A percentile compares a stretch with the other conserved stretches of the same genome.
Conservation (phyloP, 805 yeast genomes). For the Teunomyces atbi region DNA sequence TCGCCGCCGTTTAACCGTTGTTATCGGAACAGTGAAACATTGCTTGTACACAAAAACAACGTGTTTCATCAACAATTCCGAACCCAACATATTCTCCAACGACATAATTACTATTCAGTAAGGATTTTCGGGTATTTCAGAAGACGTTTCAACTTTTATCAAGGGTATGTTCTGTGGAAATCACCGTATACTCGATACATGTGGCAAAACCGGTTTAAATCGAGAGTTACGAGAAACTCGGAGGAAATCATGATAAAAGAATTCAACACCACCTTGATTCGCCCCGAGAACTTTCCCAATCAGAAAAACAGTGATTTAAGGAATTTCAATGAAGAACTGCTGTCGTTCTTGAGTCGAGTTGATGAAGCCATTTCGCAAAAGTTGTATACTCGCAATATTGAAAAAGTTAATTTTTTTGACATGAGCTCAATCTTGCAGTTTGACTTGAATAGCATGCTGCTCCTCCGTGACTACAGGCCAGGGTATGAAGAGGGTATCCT, state of each 20-base stretch:
- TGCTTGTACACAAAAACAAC: slow-evolving; percentile 8
- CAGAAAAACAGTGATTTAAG: not conserved
- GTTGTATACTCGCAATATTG: slow-evolving; percentile 26
- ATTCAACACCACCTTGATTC: slow-evolving; percentile 9
- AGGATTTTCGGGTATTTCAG: slow-evolving; percentile 23
- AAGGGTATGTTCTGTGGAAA: slow-evolving; percentile 17
- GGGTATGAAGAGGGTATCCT: slow-evolving; percentile 6
- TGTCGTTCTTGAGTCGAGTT: slow-evolving; percentile 15
- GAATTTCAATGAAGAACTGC: not conserved
- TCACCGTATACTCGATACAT: slow-evolving; percentile 10
- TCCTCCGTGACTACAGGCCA: slow-evolving; percentile 27
- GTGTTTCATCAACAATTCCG: slow-evolving; percentile 6
- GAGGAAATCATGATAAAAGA: slow-evolving; percentile 7
- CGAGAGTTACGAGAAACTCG: slow-evolving; percentile 14
- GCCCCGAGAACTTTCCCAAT: slow-evolving; percentile 13
- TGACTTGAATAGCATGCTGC: slow-evolving; percentile 21
- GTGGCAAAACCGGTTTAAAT: slow-evolving; percentile 12
- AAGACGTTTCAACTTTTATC: slow-evolving; percentile 17
- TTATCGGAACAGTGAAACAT: slow-evolving; percentile 9
- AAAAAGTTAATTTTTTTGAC: slow-evolving; percentile 23
- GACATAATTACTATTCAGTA: slow-evolving; percentile 25
- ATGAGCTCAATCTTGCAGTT: slow-evolving; percentile 18
- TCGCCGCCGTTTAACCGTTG: slow-evolving; percentile 14
- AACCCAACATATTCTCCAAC: slow-evolving; percentile 17
- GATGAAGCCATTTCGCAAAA: slow-evolving; percentile 21